Conservation (phyloP, 768 basidiomycete species). For the Rhizopogon rudus region DNA sequence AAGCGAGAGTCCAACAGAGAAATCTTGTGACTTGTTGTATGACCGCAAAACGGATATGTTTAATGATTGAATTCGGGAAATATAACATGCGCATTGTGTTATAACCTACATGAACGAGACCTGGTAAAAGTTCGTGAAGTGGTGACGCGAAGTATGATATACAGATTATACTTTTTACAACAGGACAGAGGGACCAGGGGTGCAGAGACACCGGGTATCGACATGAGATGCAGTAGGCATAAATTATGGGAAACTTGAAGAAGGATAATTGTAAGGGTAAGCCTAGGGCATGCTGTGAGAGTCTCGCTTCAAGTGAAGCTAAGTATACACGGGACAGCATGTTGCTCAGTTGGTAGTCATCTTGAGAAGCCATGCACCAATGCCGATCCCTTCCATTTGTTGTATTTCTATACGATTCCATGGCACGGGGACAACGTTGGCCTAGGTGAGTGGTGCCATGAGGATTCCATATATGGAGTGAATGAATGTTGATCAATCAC, state of each 20-base stretch:
- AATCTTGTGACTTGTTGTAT: neutral
- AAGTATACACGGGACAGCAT: neutral
- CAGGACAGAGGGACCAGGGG: slow-evolving; percentile 3
- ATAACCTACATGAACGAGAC: neutral
- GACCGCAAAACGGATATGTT: neutral
- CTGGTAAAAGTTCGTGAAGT: slow-evolving; percentile 5
- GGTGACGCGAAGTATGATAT: slow-evolving; percentile 17
- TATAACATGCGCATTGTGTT: neutral
- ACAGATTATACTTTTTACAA: slow-evolving; percentile 17
- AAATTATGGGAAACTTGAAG: neutral
- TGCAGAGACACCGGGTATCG: slow-evolving; percentile 5
- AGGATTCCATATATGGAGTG: neutral
- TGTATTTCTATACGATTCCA: slow-evolving; percentile 68
- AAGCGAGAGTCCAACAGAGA: too few species aligned
- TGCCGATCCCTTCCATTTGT: slow-evolving; percentile 63
- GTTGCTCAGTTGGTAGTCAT: slow-evolving; percentile 27
- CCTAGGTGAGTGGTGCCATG: slow-evolving; percentile 31
- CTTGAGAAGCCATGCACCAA: slow-evolving; percentile 73
- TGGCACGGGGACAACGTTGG: slow-evolving; percentile 63
- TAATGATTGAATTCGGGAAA: neutral
- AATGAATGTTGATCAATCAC: slow-evolving; percentile 27
- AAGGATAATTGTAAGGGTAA: neutral
- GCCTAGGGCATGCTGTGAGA: neutral
- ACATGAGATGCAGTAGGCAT: neutral
- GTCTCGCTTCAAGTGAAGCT: neutral